These are phyloP conservation scores for Puccinia horiana DNA, from an alignment of 1,284 basidiomycete species.

Conservation along the genomic window DNA sequence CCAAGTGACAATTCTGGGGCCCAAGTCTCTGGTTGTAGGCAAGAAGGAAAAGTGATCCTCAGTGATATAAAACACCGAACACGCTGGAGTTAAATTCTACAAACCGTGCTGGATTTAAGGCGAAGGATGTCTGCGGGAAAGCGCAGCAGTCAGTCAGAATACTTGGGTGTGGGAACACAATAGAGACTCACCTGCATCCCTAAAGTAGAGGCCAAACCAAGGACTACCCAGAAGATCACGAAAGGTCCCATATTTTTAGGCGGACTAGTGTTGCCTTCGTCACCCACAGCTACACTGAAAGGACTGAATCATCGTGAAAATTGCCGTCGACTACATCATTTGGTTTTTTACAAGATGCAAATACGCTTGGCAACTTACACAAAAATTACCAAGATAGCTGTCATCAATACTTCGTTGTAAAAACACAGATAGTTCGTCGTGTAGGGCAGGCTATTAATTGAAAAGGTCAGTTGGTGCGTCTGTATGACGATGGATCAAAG, in stretches of 20 bases:
- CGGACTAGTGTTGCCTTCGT: slow-evolving; percentile 43
- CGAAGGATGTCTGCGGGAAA: slow-evolving; percentile 41
- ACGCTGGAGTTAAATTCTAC: background rate
- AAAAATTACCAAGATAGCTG: slow-evolving; percentile 45
- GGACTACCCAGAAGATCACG: slow-evolving; percentile 47
- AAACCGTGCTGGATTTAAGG: slow-evolving; percentile 48
- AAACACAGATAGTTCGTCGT: slow-evolving; percentile 44
- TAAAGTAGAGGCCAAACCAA: slow-evolving; percentile 38
- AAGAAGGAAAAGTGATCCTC: background rate
- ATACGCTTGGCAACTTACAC: slow-evolving; percentile 8
- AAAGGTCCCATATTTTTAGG: slow-evolving; percentile 38
- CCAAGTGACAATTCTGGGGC: slow-evolving; percentile 48
- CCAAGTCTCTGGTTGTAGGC: slow-evolving; percentile 34
- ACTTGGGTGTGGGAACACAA: background rate
- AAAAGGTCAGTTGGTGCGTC: background rate
- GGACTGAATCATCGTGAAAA: background rate
- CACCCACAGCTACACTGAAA: slow-evolving; percentile 36
- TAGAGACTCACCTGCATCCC: slow-evolving; percentile 46
- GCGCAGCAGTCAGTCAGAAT: background rate
- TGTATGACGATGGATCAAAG: background rate
- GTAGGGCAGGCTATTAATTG: slow-evolving; percentile 38
- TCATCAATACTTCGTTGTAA: slow-evolving; percentile 49
- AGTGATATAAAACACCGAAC: background rate
- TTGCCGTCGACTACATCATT: background rate
- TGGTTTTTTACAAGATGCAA: background rate